phyloP scores from a whole-genome alignment of 177 flowering plant species.

The Vitis hybrid region DNA sequence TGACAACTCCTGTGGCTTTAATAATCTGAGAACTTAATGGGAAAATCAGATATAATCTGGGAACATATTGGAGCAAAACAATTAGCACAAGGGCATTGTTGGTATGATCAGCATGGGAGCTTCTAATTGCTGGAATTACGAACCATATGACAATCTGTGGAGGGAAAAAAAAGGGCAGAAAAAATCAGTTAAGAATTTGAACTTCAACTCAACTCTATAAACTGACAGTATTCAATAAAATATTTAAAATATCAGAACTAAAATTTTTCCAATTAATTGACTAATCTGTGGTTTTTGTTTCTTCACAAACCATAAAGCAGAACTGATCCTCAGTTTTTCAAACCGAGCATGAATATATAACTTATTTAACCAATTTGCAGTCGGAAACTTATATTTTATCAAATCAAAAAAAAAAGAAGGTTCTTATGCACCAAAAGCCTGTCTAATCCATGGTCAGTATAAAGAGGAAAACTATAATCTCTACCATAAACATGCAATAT shows the following conservation, averaged over 20 bases:
- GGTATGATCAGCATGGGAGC: constrained; percentile 46
- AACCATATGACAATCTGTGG: constrained; percentile 62
- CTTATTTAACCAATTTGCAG: too few species aligned
- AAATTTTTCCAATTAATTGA: too few species aligned
- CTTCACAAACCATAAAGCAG: too few species aligned
- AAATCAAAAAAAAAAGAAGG: too few species aligned
- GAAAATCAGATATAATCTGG: constrained; percentile 57
- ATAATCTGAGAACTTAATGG: constrained; percentile 62
- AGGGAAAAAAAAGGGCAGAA: background rate
- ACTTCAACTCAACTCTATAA: background rate
- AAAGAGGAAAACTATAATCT: too few species aligned
- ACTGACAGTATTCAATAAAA: background rate
- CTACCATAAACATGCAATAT: too few species aligned
- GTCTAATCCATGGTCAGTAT: too few species aligned
- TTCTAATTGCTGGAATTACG: constrained; percentile 48
- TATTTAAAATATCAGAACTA: background rate
- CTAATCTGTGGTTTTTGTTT: too few species aligned
- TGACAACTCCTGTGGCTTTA: constrained; percentile 60
- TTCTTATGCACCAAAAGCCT: too few species aligned
- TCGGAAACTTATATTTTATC: too few species aligned
- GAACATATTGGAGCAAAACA: constrained; percentile 57
- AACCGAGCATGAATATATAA: too few species aligned
- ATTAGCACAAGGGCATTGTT: constrained; percentile 54
- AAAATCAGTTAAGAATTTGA: background rate
- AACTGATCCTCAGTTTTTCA: too few species aligned